phyloP scores from a whole-genome alignment of 306 rosid genomes.

The Malus orientalis region DNA sequence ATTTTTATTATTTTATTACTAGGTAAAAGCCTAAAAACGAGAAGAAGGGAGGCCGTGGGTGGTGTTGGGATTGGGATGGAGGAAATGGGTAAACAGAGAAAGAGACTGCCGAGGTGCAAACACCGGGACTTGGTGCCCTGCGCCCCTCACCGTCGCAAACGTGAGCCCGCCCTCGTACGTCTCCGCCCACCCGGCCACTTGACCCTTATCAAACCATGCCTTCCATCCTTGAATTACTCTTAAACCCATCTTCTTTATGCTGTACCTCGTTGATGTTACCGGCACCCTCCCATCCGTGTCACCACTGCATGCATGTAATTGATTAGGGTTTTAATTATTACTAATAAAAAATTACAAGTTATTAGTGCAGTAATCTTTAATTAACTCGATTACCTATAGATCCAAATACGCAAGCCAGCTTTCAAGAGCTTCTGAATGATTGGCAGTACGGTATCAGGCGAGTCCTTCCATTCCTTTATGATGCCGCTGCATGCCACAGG shows the following conservation, averaged over 20 bases:
- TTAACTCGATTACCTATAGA: slow-evolving; percentile 33
- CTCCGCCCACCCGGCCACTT: slow-evolving; percentile 62
- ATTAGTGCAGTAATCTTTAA: background rate
- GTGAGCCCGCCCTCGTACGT: slow-evolving; percentile 46
- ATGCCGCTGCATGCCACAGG: slow-evolving; percentile 21
- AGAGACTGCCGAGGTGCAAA: slow-evolving; percentile 46
- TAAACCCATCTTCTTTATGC: slow-evolving; percentile 41
- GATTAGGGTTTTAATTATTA: no score
- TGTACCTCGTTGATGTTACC: slow-evolving; percentile 51
- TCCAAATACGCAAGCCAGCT: slow-evolving; percentile 64
- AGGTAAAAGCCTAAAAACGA: background rate
- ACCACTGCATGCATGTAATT: slow-evolving; percentile 33
- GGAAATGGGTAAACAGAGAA: slow-evolving; percentile 50
- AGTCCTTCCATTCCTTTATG: slow-evolving; percentile 42
- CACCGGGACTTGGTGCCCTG: slow-evolving; percentile 66
- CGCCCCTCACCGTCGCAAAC: slow-evolving; percentile 59
- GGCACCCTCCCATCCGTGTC: slow-evolving; percentile 69
- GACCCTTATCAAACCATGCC: slow-evolving; percentile 40
- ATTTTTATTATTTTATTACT: no score
- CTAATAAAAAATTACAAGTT: background rate
- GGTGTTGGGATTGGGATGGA: slow-evolving; percentile 14
- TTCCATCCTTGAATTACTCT: slow-evolving; percentile 40
- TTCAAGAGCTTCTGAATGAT: slow-evolving; percentile 31
- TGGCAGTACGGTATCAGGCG: slow-evolving; percentile 39
- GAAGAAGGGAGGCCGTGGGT: slow-evolving; percentile 29